Conservation (phyloP, 75 land plant genomes). For the Pinus taeda region DNA sequence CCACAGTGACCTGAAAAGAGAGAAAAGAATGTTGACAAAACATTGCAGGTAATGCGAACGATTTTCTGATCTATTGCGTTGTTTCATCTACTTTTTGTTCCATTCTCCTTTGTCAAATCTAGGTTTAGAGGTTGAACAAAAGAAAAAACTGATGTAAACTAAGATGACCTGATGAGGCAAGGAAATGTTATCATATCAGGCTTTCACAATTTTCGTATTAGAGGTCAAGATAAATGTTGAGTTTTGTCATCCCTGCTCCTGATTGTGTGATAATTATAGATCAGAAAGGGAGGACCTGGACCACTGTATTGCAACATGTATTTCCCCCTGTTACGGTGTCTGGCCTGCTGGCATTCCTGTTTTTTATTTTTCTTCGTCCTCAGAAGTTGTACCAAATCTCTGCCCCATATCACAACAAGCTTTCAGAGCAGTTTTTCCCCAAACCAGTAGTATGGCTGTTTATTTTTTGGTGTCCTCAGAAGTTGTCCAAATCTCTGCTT, state of each 20-base stretch:
- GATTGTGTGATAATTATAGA: neutral
- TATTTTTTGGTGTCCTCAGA: no score
- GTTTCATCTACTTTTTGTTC: neutral
- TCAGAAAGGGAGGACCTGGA: neutral
- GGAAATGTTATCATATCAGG: neutral
- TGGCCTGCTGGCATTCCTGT: neutral
- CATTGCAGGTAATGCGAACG: constrained; percentile 30
- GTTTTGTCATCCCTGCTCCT: neutral
- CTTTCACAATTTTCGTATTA: neutral
- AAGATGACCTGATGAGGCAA: neutral
- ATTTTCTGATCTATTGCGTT: neutral
- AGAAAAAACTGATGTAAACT: neutral
- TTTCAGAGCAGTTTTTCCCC: no score
- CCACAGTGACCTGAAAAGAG: constrained; percentile 56
- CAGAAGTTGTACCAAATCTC: no score
- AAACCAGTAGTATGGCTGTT: no score
- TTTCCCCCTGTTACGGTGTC: neutral
- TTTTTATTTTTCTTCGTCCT: no score
- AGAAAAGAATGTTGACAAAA: constrained; percentile 40
- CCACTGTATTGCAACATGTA: neutral
- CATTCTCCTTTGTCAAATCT: neutral
- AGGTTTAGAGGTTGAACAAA: neutral
- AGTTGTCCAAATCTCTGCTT: no score
- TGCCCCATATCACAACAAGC: no score
- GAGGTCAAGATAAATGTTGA: neutral